Base-by-base conservation (phyloP, 805 yeast genomes). In the Metahyphopichia silvanorum region DNA sequence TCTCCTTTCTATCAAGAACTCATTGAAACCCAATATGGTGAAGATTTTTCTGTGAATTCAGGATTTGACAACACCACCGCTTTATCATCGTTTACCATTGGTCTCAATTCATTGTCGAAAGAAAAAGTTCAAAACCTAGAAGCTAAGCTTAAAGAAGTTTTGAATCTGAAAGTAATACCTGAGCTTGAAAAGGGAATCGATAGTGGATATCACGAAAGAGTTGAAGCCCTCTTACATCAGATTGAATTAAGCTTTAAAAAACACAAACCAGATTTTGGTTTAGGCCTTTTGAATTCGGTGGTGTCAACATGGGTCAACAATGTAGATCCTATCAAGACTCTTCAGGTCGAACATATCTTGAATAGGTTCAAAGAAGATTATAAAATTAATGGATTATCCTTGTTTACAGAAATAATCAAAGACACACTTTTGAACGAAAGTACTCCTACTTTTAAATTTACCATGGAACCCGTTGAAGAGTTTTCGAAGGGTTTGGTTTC, bases 141-240 rank as follows among this genome's bases (percentile, higher is more conserved):
- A 38, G 43, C 47, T 0, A 66, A 67, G 4, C 69, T 86, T 5
- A 39, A 53, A 12, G 55, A 60, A 0, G 73, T 79, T 4, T 57
- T 89, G 16, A 44, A 57, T 3, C 59, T 71, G 14, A 54, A 51
- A 24, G 62, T 64, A 3, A 16, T 64, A 5, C 64, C 63, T 2
- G 64, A 61, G 24, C 48, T 65, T 20, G 37, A 41, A 7, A 34
- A 35, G 12, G 39, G 51, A n/a, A 42, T 44, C 4, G 37, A 49
- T 14, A 38, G 52, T 23, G 35, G 43, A 8, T 63, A 48, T 42
- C 46, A 53, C 24, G 59, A 55, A 16, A 47, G 86, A 47, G 73
- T 93, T n/a, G 81, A 84, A 34, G 98, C 95, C 0, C 76, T 91
- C 31, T 68, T 93, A 23, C 94, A 88, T 56, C 98, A 89, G 54